Base-by-base conservation (phyloP, 106 monocot genomes). In the Dendrobium nobile region DNA sequence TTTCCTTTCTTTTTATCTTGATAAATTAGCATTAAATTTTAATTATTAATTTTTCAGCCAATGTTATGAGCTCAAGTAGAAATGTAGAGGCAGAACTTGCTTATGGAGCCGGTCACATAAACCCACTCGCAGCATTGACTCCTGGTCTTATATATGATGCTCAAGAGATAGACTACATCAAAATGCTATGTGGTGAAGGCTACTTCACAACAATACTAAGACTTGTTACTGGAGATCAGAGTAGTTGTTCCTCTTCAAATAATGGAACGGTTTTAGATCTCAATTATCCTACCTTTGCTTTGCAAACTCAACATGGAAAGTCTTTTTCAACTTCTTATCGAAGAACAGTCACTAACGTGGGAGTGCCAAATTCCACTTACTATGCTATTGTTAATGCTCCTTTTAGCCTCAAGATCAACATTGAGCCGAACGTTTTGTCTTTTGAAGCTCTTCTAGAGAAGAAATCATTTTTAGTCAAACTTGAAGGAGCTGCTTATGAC, bases 271-370 rank as follows among this genome's bases (percentile, higher is more conserved):
- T 75, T 2, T 73, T 41, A 41, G 79, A 59, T 47, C 83, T 84
- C 18, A 84, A 84, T 31, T 79, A 84, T 70, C 83, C 83, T 0
- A 74, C 83, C 17, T 59, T 84, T 3, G 79, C 83, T 59, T 56
- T 56, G 2, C 54, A 31, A 9, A 0, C 15, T 1, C 5, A 55
- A 58, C 7, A 48, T 10, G 48, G 48, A 48, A 28, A 16, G 40
- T 41, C 47, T 1, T 79, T 84, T 54, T 73, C 79, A 8, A 27
- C 13, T 2, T 73, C 72, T n/a, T 79, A 59, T 44, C 40, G 37
- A 0, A 84, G 83, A 73, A 84, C 54, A n/a, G 85, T 85, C 20
- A 81, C 85, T 1, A 85, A 85, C 47, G 85, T 81, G 0, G 85
- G 85, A 31, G 43, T 5, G 0, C 2, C 72, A 8, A 61, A 41